These are phyloP conservation scores for Allium sativum DNA, from an alignment of 106 monocot species.

Conservation along the genomic window DNA sequence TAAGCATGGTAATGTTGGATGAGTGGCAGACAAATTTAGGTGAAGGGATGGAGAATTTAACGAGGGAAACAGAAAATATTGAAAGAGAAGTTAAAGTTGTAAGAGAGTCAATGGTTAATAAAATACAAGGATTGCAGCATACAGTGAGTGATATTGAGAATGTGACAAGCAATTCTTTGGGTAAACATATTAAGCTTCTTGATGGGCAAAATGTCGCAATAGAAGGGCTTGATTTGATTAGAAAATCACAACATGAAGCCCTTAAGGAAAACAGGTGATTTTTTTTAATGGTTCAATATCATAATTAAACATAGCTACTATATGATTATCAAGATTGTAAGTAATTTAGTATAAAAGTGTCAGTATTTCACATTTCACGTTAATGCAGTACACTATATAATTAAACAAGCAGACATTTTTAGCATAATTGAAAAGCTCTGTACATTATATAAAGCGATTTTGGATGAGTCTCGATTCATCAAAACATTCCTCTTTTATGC, in stretches of 20 bases:
- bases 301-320: not conserved
- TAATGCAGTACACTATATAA: too few species aligned
- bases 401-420: conserved; percentile 81
- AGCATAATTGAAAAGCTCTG: conserved; percentile 76
- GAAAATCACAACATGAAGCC: conserved; percentile 64
- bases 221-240: conserved; percentile 58
- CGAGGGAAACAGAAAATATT: conserved; percentile 35
- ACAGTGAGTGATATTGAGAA: conserved; percentile 51
- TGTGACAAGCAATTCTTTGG: conserved; percentile 41
- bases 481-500: conserved; percentile 85
- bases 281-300: not conserved
- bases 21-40: conserved; percentile 52
- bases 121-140: conserved; percentile 70
- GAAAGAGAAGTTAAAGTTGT: conserved; percentile 47
- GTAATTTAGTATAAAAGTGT: too few species aligned
- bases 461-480: conserved; percentile 73
- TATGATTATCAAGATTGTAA: too few species aligned
- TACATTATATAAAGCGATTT: conserved; percentile 57
- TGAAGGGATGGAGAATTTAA: conserved; percentile 53
- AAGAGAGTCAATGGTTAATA: conserved; percentile 48
- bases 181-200: conserved; percentile 57
- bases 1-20: conserved; percentile 35
- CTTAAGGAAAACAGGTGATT: conserved; percentile 73
- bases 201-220: conserved; percentile 54
- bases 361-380: too few species aligned